Conservation (phyloP, 129 eudicot species). For the Dittrichia graveolens region DNA sequence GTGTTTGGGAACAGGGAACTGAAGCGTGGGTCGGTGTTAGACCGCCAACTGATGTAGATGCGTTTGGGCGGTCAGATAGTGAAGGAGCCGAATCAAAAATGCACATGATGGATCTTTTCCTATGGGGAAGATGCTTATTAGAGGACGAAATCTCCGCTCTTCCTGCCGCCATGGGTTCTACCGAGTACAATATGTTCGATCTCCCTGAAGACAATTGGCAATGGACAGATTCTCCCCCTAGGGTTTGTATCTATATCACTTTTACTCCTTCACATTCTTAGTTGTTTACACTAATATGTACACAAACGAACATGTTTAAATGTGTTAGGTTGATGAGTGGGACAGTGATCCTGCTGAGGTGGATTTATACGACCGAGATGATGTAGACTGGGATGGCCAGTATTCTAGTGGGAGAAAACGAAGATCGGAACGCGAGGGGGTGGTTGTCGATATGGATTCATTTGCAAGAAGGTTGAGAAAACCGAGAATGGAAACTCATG, state of each 20-base stretch:
- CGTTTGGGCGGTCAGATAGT: slow-evolving; percentile 97
- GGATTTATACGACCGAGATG: slow-evolving; percentile 93
- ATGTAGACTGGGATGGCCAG: slow-evolving; percentile 98
- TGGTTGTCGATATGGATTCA: slow-evolving; percentile 84
- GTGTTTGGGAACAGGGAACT: slow-evolving; percentile 93
- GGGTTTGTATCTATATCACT: slow-evolving; percentile 51
- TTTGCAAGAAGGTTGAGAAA: slow-evolving; percentile 84
- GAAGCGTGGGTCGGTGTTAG: slow-evolving; percentile 92
- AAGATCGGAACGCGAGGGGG: slow-evolving; percentile 83
- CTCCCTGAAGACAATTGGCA: slow-evolving; percentile 93
- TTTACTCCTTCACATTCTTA: background rate
- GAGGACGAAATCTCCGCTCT: slow-evolving; percentile 93
- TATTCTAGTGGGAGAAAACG: slow-evolving; percentile 96
- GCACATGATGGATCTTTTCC: slow-evolving; percentile 96
- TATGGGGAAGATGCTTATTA: slow-evolving; percentile 93
- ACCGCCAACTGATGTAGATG: slow-evolving; percentile 89
- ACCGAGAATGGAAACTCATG: slow-evolving; percentile 82
- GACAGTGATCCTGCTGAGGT: slow-evolving; percentile 99
- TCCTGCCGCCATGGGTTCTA: slow-evolving; percentile 73
- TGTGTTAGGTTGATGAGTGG: slow-evolving; percentile 88
- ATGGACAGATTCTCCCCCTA: slow-evolving; percentile 93
- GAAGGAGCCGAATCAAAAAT: slow-evolving; percentile 93
- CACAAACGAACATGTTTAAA: background rate
- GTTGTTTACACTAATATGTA: background rate
- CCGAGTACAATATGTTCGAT: slow-evolving; percentile 70